Evolutionary conservation across 805 yeast species (phyloP), one percentile per base, ranked within the genome.

Genomic region (Maudiozyma barnettii): DNA sequence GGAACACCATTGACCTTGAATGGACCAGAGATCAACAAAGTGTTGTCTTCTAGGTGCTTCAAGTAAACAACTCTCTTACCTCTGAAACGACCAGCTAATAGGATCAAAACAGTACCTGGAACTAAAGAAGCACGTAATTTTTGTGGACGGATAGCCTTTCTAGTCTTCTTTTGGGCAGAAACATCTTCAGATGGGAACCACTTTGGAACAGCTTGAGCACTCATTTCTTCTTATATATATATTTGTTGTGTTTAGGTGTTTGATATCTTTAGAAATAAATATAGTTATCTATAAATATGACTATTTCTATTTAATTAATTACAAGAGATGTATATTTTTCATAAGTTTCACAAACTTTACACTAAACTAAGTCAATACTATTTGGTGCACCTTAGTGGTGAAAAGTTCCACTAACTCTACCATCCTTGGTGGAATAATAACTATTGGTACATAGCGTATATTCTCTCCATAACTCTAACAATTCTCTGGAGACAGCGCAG

Each of bases 1-100:
- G 99, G 98, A 63, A 91, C 99, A 79, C 99, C 99, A 78, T 91
- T 91, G 68, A 91, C 87, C 82, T 93, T 91, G 95, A 91, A 93
- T 67, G 99, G 99, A 72, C 99, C 99, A 54, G 96, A 77, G 56
- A 91, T 96, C 70, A 91, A 84, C 67, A 91, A 78, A 58, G 97
- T 91, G 88, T 88, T 87, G 82, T 93, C 98, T 77, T 89, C 96
- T 70, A 93, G 81, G 74, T 84, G 76, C 84, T 91, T 91, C 73
- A 91, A 83, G 84, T 84, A 85, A 59, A 91, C 98, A 66, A 93
- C 99, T 79, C 98, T 90, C 87, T 91, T 93, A 74, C 99, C 99
- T 77, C 99, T 87, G 95, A 89, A 91, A 77, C 96, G 88, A 72
- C 99, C 99, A 67, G 98, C 97, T 71, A 91, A 82, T 73, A 91